These are phyloP conservation scores for Pseudogymnoascus sp. DNA, from an alignment of 2,329 filamentous ascomycete genomes.

Conservation along the genomic window DNA sequence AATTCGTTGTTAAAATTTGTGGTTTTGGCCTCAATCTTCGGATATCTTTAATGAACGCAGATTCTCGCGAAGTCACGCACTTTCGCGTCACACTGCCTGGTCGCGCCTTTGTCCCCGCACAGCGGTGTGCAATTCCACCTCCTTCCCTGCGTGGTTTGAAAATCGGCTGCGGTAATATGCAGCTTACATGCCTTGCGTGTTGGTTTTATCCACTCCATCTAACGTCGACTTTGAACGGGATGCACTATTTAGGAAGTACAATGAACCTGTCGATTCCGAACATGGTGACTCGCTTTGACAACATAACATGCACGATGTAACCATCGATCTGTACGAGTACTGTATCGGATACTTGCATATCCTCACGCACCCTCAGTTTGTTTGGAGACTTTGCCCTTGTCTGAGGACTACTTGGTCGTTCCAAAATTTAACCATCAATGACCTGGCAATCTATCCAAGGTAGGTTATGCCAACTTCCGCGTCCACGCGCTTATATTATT, in stretches of 20 bases:
- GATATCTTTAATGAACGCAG: not conserved
- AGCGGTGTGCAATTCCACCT: not conserved
- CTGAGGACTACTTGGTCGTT: not conserved
- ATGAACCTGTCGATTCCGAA: not conserved
- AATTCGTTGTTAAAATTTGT: not conserved
- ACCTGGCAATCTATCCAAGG: not conserved
- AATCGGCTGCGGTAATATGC: not conserved
- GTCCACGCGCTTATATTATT: not conserved
- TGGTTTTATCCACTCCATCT: not conserved
- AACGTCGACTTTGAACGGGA: not conserved
- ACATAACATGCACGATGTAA: not conserved
- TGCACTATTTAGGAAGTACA: not conserved
- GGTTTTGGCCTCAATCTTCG: not conserved
- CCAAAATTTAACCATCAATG: not conserved
- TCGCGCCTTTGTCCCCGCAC: not conserved
- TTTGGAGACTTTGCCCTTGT: not conserved
- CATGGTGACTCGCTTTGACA: not conserved
- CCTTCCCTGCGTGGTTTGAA: not conserved
- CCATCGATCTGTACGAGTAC: not conserved
- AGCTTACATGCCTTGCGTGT: not conserved
- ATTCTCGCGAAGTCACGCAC: slow-evolving; percentile 2
- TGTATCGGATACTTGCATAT: not conserved
- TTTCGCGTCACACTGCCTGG: not conserved
- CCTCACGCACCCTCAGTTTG: not conserved
- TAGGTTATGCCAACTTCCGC: not conserved